Base-by-base conservation (phyloP, 2,329 filamentous ascomycete species). In the Bipolaris oryzae region DNA sequence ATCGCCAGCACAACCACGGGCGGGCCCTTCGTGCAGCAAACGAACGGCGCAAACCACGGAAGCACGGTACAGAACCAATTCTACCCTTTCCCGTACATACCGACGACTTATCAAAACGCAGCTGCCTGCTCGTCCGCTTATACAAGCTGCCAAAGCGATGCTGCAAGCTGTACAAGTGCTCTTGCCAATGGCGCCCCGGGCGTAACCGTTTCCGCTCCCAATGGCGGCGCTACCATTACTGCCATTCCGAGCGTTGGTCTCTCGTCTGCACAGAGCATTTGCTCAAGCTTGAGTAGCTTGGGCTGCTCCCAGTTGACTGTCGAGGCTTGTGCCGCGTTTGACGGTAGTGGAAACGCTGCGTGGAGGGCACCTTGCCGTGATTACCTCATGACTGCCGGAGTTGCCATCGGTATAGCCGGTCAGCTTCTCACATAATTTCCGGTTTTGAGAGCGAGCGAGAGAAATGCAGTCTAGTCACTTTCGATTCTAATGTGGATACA, bases 91-190 rank as follows among this genome's bases (percentile, higher is more conserved):
- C 69, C 82, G 49, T 78, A 77, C 63, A 81, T 85, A 49, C 80
- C 83, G 15, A 85, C 83, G 2, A 79, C 79, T 55, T 85, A 85
- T 68, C 69, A 74, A 28, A 80, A 84, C 56, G 78, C 80, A 58
- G 78, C 76, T 49, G 76, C 78, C 37, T 86, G 83, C 71, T 81
- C 81, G 25, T 80, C 80, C 45, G 83, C 83, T 71, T 85, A 83
- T 73, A 80, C 80, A 33, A 74, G 75, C 53, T 85, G 83, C 57
- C 78, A 82, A 66, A 76, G 73, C 38, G 78, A 83, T 73, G 73
- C 72, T 71, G 68, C 71, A 58, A 71, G 69, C 61, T 76, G 74
- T 54, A 75, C 73, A 58, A 59, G 67, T 62, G 74, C 78, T 28
- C 74, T 85, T 57, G 81, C 79, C 23, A 80, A 78, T n/a, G 74